Percentiles rank a stretch among this genome's conserved stretches.
These are phyloP conservation scores for Cydonia oblonga DNA, from an alignment of 331 rosid genomes.

Conservation along the genomic window DNA sequence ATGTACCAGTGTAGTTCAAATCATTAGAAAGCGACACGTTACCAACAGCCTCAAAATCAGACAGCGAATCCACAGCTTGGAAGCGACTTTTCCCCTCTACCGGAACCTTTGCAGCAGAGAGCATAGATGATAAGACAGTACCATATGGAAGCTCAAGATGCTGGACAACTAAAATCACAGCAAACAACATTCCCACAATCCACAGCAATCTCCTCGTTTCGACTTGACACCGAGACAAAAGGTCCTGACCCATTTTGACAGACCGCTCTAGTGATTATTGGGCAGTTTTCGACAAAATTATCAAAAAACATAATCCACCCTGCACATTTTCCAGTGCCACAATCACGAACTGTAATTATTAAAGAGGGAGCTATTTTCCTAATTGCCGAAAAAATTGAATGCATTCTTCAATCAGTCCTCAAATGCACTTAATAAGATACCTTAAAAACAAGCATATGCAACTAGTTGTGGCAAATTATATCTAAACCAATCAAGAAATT, in stretches of 20 bases:
- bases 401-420: not conserved
- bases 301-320: slow-evolving; percentile 21
- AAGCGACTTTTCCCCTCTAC: slow-evolving; percentile 20
- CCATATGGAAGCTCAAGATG: slow-evolving; percentile 59
- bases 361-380: not conserved
- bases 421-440: not conserved
- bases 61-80: slow-evolving; percentile 22
- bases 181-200: slow-evolving; percentile 40
- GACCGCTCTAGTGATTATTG: not conserved
- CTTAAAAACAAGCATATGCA: not conserved
- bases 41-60: slow-evolving; percentile 15
- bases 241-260: slow-evolving; percentile 42
- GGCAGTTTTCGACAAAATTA: slow-evolving; percentile 15
- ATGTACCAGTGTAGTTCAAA: slow-evolving; percentile 17
- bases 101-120: slow-evolving; percentile 24
- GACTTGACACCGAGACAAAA: slow-evolving; percentile 29
- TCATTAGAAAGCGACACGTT: slow-evolving; percentile 10
- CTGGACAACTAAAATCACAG: slow-evolving; percentile 40
- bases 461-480: not conserved
- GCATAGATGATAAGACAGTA: slow-evolving; percentile 31
- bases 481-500: not conserved
- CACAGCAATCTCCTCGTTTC: slow-evolving; percentile 44
- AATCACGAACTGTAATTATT: not conserved
- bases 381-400: not conserved
- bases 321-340: slow-evolving; percentile 8